A percentile compares a stretch with the other conserved stretches of the same genome.
These are phyloP conservation scores for Pisolithus thermaeus DNA, from an alignment of 1,284 basidiomycete genomes.

Conservation along the genomic window DNA sequence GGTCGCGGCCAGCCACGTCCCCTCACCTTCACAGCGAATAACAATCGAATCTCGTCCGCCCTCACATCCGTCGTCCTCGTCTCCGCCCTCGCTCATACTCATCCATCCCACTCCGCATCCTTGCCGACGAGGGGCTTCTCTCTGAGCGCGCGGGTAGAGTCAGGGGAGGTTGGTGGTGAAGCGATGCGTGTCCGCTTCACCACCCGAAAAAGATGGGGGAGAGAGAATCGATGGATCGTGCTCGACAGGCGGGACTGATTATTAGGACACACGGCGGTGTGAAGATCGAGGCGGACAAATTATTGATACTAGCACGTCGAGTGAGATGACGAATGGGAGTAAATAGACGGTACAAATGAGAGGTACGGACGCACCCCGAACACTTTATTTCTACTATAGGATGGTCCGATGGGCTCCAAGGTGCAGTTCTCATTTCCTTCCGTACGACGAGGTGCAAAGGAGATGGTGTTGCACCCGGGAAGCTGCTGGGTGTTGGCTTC, in stretches of 20 bases:
- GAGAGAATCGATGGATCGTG: constrained; percentile 4
- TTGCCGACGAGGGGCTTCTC: constrained; percentile 24
- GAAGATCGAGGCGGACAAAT: not conserved
- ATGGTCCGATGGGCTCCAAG: constrained; percentile 19
- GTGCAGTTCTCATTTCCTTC: not conserved
- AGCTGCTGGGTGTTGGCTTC: too few species aligned
- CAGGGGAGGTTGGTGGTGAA: not conserved
- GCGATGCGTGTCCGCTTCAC: not conserved
- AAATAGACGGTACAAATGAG: not conserved
- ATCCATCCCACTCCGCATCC: constrained; percentile 34
- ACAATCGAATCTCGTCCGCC: not conserved
- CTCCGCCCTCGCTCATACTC: constrained; percentile 61
- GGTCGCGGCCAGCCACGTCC: not conserved
- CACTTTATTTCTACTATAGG: not conserved
- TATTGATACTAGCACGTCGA: too few species aligned
- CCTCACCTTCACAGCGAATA: not conserved
- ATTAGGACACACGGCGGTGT: constrained; percentile 6
- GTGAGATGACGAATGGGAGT: not conserved
- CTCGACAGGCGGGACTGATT: constrained; percentile 9
- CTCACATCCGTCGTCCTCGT: constrained; percentile 28
- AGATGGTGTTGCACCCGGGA: too few species aligned
- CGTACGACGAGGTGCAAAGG: not conserved
- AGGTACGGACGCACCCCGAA: too few species aligned
- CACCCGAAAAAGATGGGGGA: not conserved
- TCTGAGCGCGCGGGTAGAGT: constrained; percentile 22